These are phyloP conservation scores for Diophrys sp. DNA, from an alignment of 73 alveolate species.

Conservation along the genomic window DNA sequence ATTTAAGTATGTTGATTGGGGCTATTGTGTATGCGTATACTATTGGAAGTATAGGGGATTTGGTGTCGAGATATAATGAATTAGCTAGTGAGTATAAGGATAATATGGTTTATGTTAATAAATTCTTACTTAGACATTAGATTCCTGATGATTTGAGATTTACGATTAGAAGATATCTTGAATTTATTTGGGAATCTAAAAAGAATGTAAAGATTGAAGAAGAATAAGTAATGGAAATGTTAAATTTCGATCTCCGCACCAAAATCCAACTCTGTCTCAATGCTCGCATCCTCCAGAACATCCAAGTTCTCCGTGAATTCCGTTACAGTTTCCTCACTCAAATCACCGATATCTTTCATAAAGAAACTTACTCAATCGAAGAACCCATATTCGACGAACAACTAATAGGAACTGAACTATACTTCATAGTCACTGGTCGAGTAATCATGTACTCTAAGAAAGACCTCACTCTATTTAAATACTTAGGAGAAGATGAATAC, in stretches of 20 bases:
- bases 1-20: conserved; percentile 47
- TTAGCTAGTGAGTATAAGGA: conserved; percentile 37
- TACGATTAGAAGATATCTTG: conserved; percentile 58
- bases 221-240: conserved; percentile 56
- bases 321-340: conserved; percentile 36
- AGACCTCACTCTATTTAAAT: conserved; percentile 47
- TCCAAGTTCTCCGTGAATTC: conserved; percentile 39
- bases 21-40: conserved; percentile 59
- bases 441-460: conserved; percentile 49
- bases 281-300: conserved; percentile 43
- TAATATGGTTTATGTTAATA: conserved; percentile 44
- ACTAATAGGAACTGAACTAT: conserved; percentile 48
- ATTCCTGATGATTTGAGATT: conserved; percentile 38
- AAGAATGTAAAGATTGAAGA: conserved; percentile 49
- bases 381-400: conserved; percentile 63
- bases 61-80: conserved; percentile 30
- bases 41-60: conserved; percentile 48
- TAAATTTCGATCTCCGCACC: conserved; percentile 49
- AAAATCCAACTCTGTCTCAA: conserved; percentile 47
- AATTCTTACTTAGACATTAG: conserved; percentile 34
- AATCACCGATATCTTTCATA: conserved; percentile 37
- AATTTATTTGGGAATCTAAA: conserved; percentile 57
- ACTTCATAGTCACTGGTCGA: conserved; percentile 61
- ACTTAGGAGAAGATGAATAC: conserved; percentile 39
- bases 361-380: conserved; percentile 49